Evolutionary conservation across 2,329 filamentous ascomycete genomes (phyloP).

Genomic region (Aureobasidium sp.): DNA sequence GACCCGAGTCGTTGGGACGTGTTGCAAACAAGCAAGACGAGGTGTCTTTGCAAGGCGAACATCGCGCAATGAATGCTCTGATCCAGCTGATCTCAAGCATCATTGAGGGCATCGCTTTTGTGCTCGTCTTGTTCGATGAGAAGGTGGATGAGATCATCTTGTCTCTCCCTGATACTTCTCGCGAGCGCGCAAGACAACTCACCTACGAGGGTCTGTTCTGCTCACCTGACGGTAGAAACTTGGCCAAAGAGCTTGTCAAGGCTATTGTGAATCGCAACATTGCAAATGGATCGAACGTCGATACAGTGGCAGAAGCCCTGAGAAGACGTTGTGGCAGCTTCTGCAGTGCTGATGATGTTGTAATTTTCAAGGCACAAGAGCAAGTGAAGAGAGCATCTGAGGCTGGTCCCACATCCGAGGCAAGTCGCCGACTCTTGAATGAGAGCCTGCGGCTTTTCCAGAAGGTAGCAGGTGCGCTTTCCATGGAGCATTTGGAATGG

Average conservation of each 20-base stretch:
- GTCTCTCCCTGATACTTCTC: conserved; percentile 63
- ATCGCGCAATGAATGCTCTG: conserved; percentile 82
- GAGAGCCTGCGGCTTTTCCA: conserved; percentile 85
- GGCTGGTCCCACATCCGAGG: conserved; percentile 65
- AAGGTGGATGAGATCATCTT: conserved; percentile 80
- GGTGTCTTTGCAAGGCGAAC: conserved; percentile 84
- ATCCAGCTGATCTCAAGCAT: conserved; percentile 82
- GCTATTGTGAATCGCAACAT: conserved; percentile 98
- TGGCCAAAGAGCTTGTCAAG: conserved; percentile 92
- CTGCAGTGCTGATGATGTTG: conserved; percentile 92
- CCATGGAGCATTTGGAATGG: conserved; percentile 68
- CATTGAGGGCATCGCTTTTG: conserved; percentile 93
- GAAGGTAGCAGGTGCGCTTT: conserved; percentile 76
- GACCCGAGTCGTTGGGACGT: conserved; percentile 74
- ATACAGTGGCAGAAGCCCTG: conserved; percentile 92
- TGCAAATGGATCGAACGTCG: conserved; percentile 90
- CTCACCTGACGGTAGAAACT: conserved; percentile 68
- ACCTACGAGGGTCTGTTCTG: conserved; percentile 88
- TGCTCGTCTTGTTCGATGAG: conserved; percentile 91
- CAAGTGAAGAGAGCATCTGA: conserved; percentile 84
- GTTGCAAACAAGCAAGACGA: conserved; percentile 81
- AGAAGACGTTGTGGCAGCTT: conserved; percentile 90
- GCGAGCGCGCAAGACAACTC: conserved; percentile 63
- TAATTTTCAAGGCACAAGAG: conserved; percentile 98
- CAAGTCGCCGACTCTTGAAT: conserved; percentile 71